Evolutionary conservation across 495 filamentous ascomycete genomes (phyloP).

Genomic region (Lentithecium fluviatile): DNA sequence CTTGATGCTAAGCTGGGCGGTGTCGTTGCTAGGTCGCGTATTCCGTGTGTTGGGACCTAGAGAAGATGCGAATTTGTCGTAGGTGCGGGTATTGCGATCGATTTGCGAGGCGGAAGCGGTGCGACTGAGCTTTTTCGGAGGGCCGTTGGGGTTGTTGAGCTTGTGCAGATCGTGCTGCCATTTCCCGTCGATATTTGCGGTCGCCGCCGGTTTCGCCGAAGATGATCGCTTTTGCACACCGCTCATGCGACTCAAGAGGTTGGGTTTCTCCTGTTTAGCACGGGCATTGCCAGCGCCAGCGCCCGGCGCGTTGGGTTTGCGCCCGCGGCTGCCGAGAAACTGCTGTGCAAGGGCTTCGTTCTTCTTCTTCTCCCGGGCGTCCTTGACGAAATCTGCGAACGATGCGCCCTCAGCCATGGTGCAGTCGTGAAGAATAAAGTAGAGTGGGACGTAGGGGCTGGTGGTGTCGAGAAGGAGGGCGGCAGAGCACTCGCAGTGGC

Average conservation of each 20-base stretch:
- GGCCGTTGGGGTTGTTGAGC: constrained; percentile 25
- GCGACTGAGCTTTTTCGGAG: constrained; percentile 22
- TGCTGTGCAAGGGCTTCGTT: constrained; percentile 33
- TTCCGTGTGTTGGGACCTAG: constrained; percentile 34
- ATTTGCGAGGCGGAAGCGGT: constrained; percentile 34
- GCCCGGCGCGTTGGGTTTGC: constrained; percentile 17
- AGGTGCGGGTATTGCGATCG: constrained; percentile 33
- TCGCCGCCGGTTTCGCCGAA: constrained; percentile 26
- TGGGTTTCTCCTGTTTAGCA: constrained; percentile 15
- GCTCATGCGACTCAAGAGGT: constrained; percentile 28
- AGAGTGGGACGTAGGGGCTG: not conserved
- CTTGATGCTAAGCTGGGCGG: constrained; percentile 67
- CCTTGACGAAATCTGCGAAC: constrained; percentile 28
- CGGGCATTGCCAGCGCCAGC: constrained; percentile 6
- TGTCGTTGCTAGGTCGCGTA: constrained; percentile 33
- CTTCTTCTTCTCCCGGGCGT: constrained; percentile 28
- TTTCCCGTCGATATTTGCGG: constrained; percentile 30
- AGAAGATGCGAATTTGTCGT: constrained; percentile 40
- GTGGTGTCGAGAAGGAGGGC: not conserved
- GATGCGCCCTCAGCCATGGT: constrained; percentile 3
- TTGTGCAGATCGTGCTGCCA: constrained; percentile 35
- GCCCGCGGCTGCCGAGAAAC: constrained; percentile 34
- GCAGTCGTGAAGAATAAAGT: not conserved
- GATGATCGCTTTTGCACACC: constrained; percentile 30
- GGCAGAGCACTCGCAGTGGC: not conserved